A percentile compares a stretch with the other conserved stretches of the same genome.
These are phyloP conservation scores for Trametes villosa DNA, from an alignment of 768 basidiomycete species.

Conservation along the genomic window DNA sequence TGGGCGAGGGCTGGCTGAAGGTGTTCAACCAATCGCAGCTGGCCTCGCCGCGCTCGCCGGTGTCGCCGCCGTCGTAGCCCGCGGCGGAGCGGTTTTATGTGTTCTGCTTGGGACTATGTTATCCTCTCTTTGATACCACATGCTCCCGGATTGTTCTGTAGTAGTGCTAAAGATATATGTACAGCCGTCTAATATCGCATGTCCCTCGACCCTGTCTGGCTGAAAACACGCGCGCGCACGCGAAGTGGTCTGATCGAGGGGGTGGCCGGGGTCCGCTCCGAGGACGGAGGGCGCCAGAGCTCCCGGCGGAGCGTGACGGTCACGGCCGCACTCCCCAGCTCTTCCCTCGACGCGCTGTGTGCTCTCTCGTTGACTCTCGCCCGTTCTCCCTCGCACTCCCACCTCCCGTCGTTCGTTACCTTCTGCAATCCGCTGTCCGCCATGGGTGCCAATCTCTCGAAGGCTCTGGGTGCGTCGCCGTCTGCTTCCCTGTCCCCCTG, in stretches of 20 bases:
- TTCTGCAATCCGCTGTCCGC: constrained; percentile 37
- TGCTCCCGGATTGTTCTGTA: constrained; percentile 18
- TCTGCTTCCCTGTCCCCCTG: neutral
- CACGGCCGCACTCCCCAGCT: neutral
- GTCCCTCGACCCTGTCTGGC: neutral
- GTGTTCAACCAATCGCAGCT: constrained; percentile 73
- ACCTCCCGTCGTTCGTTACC: constrained; percentile 67
- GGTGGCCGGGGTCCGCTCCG: constrained; percentile 13
- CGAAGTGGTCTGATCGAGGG: constrained; percentile 1
- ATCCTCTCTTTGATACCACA: constrained; percentile 13
- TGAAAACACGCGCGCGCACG: neutral
- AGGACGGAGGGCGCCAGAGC: constrained; percentile 4
- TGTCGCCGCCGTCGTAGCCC: constrained; percentile 3
- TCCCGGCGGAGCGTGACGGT: neutral
- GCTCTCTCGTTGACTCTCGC: constrained; percentile 25
- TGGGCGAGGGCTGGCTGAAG: constrained; percentile 89
- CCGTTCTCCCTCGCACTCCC: constrained; percentile 31
- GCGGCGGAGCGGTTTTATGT: neutral
- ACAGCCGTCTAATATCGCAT: neutral
- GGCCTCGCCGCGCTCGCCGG: constrained; percentile 25
- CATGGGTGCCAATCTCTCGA: constrained; percentile 90
- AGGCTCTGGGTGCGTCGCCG: constrained; percentile 65
- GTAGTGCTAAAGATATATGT: constrained; percentile 15
- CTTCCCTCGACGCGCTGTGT: constrained; percentile 10
- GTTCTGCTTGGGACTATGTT: neutral